Percentiles rank a stretch among this genome's conserved stretches.
Evolutionary conservation across 1,284 basidiomycete genomes (phyloP).

Genomic region (Fomitopsis palustris): DNA sequence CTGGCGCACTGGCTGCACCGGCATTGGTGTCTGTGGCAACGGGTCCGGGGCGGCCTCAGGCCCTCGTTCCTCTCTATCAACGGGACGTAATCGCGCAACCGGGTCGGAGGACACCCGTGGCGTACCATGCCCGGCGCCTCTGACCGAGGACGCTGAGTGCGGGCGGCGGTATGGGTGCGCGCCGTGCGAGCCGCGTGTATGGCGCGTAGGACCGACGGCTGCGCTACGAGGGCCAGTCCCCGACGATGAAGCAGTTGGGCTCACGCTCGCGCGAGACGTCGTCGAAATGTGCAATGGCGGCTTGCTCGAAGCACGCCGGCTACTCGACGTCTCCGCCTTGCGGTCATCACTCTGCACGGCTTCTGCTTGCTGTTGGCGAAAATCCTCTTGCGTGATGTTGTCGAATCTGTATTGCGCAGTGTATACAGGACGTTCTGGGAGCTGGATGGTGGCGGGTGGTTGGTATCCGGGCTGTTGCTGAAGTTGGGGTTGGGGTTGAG

Average conservation of each 20-base stretch:
- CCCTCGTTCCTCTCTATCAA: neutral
- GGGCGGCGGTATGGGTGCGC: conserved; percentile 29
- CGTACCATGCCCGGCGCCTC: neutral
- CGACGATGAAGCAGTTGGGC: conserved; percentile 18
- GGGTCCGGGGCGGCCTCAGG: neutral
- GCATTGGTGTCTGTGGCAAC: conserved; percentile 2
- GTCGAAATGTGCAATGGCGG: conserved; percentile 20
- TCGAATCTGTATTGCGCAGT: conserved; percentile 26
- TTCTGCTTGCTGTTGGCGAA: conserved; percentile 13
- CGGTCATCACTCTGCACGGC: neutral
- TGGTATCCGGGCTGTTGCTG: neutral
- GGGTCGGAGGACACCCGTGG: neutral
- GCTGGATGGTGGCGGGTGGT: conserved; percentile 13
- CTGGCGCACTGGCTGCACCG: conserved; percentile 12
- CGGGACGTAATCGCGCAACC: neutral
- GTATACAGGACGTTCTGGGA: conserved; percentile 15
- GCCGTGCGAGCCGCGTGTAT: conserved; percentile 16
- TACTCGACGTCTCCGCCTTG: neutral
- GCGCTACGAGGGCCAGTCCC: conserved; percentile 17
- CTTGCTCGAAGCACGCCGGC: conserved; percentile 17
- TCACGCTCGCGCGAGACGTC: conserved; percentile 14
- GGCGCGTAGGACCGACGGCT: conserved; percentile 20
- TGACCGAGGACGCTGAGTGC: conserved; percentile 17
- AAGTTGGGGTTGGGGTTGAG: neutral
- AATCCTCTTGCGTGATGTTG: conserved; percentile 26